Evolutionary conservation across 2,329 filamentous ascomycete genomes (phyloP).

Genomic region (Aspergillus neotritici): DNA sequence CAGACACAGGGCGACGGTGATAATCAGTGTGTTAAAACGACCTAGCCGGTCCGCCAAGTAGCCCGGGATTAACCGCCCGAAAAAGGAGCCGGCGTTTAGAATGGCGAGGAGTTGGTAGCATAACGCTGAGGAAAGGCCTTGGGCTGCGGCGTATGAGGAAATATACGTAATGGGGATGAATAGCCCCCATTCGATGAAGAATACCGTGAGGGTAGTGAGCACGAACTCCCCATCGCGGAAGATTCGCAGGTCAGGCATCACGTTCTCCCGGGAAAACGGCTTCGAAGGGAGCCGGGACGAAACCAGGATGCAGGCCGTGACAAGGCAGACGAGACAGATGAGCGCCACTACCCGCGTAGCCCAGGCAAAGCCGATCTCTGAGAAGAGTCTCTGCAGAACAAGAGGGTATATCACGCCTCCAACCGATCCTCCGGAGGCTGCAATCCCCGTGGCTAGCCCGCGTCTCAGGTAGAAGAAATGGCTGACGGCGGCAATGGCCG

Average conservation of each 20-base stretch:
- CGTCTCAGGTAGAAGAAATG: conserved; percentile 75
- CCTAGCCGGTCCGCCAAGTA: conserved; percentile 76
- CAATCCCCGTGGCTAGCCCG: conserved; percentile 75
- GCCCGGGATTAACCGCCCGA: conserved; percentile 74
- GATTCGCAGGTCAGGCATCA: conserved; percentile 60
- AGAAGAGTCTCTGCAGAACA: conserved; percentile 43
- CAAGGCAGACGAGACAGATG: conserved; percentile 39
- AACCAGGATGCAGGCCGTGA: conserved; percentile 41
- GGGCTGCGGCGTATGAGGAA: conserved; percentile 64
- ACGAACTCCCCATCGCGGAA: conserved; percentile 58
- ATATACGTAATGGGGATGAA: conserved; percentile 81
- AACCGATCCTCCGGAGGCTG: conserved; percentile 68
- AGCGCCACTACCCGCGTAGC: conserved; percentile 43
- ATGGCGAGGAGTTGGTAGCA: conserved; percentile 75
- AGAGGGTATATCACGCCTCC: conserved; percentile 64
- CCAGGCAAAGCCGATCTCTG: conserved; percentile 45
- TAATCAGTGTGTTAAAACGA: conserved; percentile 75
- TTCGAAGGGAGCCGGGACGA: conserved; percentile 58
- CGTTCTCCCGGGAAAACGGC: conserved; percentile 50
- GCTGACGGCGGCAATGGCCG: conserved; percentile 69
- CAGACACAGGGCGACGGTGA: conserved; percentile 59
- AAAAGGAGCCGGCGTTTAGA: conserved; percentile 71
- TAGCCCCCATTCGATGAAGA: conserved; percentile 67
- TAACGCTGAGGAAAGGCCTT: conserved; percentile 60
- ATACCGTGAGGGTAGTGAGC: conserved; percentile 61